Conservation (phyloP, 148 eudicot species). For the Selenicereus undatus region DNA sequence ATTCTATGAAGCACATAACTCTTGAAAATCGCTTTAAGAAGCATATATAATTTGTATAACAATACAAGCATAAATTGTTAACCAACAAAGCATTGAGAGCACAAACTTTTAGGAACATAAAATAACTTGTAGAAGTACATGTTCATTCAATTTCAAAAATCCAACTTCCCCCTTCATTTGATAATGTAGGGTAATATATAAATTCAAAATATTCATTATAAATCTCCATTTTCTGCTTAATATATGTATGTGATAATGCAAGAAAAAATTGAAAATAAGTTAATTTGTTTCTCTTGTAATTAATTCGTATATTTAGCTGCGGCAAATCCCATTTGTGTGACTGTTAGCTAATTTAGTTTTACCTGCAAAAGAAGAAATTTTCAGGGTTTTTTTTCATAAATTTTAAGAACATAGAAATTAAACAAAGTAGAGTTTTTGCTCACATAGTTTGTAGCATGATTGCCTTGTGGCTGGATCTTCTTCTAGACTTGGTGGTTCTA, state of each 20-base stretch:
- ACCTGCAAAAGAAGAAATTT: conserved; percentile 36
- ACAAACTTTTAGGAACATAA: too few relatives aligned
- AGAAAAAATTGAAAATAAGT: not conserved
- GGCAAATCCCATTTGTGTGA: conserved; percentile 35
- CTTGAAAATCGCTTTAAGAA: too few relatives aligned
- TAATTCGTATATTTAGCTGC: conserved; percentile 12
- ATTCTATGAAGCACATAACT: too few relatives aligned
- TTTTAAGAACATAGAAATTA: not conserved
- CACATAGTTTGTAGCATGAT: conserved; percentile 74
- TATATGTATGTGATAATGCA: not conserved
- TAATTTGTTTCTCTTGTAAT: not conserved
- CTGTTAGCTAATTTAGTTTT: conserved; percentile 22
- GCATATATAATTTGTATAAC: too few relatives aligned
- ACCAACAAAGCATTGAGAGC: too few relatives aligned
- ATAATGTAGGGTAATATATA: too few relatives aligned
- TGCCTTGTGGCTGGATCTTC: conserved; percentile 54
- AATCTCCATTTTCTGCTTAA: not conserved
- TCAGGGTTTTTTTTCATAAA: not conserved
- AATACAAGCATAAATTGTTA: too few relatives aligned
- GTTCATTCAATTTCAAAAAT: too few relatives aligned
- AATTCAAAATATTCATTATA: too few relatives aligned
- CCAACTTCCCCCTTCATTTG: too few relatives aligned
- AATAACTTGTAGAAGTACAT: too few relatives aligned
- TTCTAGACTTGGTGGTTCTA: conserved; percentile 48
- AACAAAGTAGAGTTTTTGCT: not conserved